Evolutionary conservation across 345 rosid genomes (phyloP).

Genomic region (Linum tenue): DNA sequence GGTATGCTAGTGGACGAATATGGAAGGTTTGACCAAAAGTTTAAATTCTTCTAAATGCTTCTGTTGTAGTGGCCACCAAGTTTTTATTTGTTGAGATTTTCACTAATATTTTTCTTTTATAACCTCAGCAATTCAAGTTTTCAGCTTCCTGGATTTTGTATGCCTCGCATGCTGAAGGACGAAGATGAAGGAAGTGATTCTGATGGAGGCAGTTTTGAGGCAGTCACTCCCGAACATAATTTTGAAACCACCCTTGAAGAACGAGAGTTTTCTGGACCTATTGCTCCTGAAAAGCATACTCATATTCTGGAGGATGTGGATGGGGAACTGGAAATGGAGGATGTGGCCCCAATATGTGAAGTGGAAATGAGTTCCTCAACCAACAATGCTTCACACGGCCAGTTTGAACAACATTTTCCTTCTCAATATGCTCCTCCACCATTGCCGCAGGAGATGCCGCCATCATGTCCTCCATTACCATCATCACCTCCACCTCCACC

Average conservation of each 20-base stretch:
- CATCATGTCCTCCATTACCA: constrained; percentile 51
- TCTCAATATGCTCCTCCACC: constrained; percentile 33
- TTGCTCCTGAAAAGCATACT: constrained; percentile 45
- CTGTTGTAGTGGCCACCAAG: constrained; percentile 6
- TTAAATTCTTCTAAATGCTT: not conserved
- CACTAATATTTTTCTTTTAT: constrained; percentile 18
- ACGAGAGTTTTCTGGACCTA: constrained; percentile 20
- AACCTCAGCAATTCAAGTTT: constrained; percentile 84
- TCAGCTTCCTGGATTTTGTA: constrained; percentile 90
- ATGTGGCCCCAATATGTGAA: constrained; percentile 73
- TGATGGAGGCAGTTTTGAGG: constrained; percentile 82
- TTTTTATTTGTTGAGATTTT: constrained; percentile 1
- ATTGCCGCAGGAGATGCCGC: constrained; percentile 38
- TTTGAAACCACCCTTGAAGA: constrained; percentile 38
- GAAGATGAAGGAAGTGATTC: constrained; percentile 85
- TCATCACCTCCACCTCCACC: constrained; percentile 24
- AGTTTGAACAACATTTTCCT: constrained; percentile 26
- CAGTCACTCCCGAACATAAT: constrained; percentile 85
- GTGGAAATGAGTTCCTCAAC: constrained; percentile 32
- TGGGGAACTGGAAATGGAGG: constrained; percentile 98
- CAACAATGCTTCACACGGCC: constrained; percentile 21
- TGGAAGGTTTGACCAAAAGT: constrained; percentile 54
- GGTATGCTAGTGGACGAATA: constrained; percentile 96
- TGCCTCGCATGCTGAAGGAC: constrained; percentile 77
- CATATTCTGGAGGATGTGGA: constrained; percentile 88